phyloP scores from a whole-genome alignment of 1,284 basidiomycete genomes.

The Apiotrichum veenhuisii region DNA sequence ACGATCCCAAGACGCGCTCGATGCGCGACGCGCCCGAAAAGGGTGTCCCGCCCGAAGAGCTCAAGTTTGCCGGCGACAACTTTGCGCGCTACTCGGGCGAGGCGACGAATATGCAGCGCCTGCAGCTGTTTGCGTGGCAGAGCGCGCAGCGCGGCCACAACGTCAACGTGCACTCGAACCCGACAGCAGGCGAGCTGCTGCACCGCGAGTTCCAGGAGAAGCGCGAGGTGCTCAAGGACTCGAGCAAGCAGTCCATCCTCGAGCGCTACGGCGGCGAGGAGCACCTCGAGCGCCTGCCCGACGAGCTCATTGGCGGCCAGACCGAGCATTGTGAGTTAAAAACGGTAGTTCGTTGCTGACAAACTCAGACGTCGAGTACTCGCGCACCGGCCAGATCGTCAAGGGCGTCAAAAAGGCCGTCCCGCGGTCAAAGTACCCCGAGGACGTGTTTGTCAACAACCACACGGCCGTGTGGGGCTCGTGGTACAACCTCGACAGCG shows the following conservation, averaged over 20 bases:
- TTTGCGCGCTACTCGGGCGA: slow-evolving; percentile 87
- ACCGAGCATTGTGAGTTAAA: slow-evolving; percentile 70
- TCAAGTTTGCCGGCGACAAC: slow-evolving; percentile 92
- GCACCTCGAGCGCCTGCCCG: slow-evolving; percentile 73
- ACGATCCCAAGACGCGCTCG: slow-evolving; percentile 98
- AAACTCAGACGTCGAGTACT: slow-evolving; percentile 79
- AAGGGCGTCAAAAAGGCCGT: slow-evolving; percentile 87
- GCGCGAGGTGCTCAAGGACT: slow-evolving; percentile 85
- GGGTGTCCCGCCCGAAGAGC: slow-evolving; percentile 76
- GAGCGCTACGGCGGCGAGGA: slow-evolving; percentile 91
- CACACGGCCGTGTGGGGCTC: slow-evolving; percentile 95
- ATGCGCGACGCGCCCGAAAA: slow-evolving; percentile 95
- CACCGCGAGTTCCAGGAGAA: slow-evolving; percentile 87
- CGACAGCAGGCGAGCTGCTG: slow-evolving; percentile 87
- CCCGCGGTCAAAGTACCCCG: slow-evolving; percentile 84
- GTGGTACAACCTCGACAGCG: slow-evolving; percentile 71
- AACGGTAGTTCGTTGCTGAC: neutral
- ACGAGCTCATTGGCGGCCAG: slow-evolving; percentile 86
- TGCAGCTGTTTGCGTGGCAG: slow-evolving; percentile 98
- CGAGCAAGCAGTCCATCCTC: slow-evolving; percentile 79
- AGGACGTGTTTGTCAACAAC: slow-evolving; percentile 93
- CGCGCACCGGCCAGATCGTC: slow-evolving; percentile 81
- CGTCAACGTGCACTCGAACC: slow-evolving; percentile 92
- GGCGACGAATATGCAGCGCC: slow-evolving; percentile 79
- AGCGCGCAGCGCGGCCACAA: slow-evolving; percentile 88